Base-by-base conservation (phyloP, 345 rosid species). In the Acer saccharum region DNA sequence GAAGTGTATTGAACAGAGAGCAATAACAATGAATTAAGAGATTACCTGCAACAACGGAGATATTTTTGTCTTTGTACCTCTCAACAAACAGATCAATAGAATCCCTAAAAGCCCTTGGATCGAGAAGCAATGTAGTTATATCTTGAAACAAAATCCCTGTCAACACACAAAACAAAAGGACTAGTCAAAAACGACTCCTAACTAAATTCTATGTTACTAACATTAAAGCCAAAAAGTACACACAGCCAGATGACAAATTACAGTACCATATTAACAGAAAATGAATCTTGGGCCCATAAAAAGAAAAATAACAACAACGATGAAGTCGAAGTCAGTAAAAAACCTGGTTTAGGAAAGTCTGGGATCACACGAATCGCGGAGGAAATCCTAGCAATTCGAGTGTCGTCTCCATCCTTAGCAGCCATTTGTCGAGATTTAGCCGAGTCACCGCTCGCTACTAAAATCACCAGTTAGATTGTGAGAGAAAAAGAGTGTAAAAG, bases 131-230 rank as follows among this genome's bases (percentile, higher is more conserved):
- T 32, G 97, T 93, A 1, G 97, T 93, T 85, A 91, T 91, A 81
- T 91, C 97, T 71, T 93, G 98, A 85, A 95, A 95, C 86, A 92
- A 57, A 80, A 95, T 92, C 84, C 99, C 99, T 95, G 80, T 78
- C 58, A 72, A 68, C 64, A 18, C 18, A 73, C 52, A 52, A 29
- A 43, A 61, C n/a, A 25, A 14, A 35, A 14, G 27, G 10, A 67
- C 25, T 7, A 18, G 35, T n/a, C 35, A 58, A 6, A 43, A 66
- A 74, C 77, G 3, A 69, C 68, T 68, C 69, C 65, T 75, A 74
- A 77, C 21, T 18, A 39, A 12, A 12, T 43, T 23, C 41, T 2
- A 35, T 4, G 6, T 35, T 35, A 4, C 39, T 4, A 20, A 71
- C 5, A 17, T 14, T n/a, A 23, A 43, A 74, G 27, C 6, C 57